Evolutionary conservation across 371 early-diverging fungal species (phyloP), one percentile per base, ranked within the genome.

Genomic region (Rhizomucor miehei): DNA sequence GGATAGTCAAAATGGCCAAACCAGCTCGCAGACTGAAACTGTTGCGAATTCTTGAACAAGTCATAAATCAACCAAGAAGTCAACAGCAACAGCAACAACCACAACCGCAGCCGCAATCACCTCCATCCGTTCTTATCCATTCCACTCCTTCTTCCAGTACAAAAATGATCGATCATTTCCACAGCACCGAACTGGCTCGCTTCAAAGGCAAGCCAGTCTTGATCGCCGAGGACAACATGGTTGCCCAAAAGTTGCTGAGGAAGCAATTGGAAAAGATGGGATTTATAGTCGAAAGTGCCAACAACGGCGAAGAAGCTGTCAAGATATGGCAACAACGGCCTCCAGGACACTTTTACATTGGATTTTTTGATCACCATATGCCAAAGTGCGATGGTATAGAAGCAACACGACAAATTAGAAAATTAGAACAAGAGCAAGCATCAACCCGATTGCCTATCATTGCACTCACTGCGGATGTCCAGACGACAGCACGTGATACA

Each of bases 331-430:
- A 56, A 41, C 54, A 69, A 44, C 54, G 69, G 24, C 63, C 72
- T 10, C 36, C 54, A 1, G 55, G 66, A 19, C 62, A 77, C 49
- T 77, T 67, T 53, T 71, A 56, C 9, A 54, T 77, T 43, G 74
- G 70, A 9, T 74, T 77, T 52, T 73, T 77, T 66, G 77, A 77
- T 36, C 77, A 77, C 44, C 77, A 77, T 51, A 77, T 77, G 77
- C 77, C 77, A 70, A 74, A 67, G 70, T 77, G 77, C 20, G 84
- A 83, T 55, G 84, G 84, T 19, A 71, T 81, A 0, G 84, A 78
- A 41, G 84, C 84, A 1, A 81, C 84, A 6, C 72, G 66, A 29
- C 73, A 71, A 10, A 67, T 83, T 36, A 69, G 84, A 6, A 44
- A 64, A 6, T 38, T 67, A 3, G 79, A 78, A 52, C 34, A 16